These are phyloP conservation scores for Trichoderma asperellum DNA, from an alignment of 2,329 filamentous ascomycete species.

Conservation along the genomic window DNA sequence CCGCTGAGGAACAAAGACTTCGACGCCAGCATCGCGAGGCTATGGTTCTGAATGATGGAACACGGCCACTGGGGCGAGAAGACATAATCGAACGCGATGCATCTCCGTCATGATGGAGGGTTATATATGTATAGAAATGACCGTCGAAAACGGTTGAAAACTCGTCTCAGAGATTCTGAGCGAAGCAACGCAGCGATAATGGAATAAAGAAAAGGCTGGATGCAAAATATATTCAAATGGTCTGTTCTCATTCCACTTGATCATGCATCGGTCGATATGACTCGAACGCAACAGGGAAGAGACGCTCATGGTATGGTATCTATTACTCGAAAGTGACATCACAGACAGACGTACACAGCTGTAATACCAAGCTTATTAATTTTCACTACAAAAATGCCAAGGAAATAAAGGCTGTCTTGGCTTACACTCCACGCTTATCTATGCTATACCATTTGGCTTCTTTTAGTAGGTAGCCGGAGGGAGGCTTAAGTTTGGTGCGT, in stretches of 20 bases:
- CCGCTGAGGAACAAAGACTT: slow-evolving; percentile 70
- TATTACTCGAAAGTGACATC: not conserved
- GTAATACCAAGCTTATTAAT: not conserved
- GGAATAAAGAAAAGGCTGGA: not conserved
- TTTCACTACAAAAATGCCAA: not conserved
- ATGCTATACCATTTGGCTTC: not conserved
- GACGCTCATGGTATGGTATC: not conserved
- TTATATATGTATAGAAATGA: not conserved
- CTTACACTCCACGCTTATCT: not conserved
- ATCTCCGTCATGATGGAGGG: slow-evolving; percentile 6
- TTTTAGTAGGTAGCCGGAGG: not conserved
- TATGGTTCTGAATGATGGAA: slow-evolving; percentile 90
- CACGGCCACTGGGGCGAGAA: slow-evolving; percentile 68
- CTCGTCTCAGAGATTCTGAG: not conserved
- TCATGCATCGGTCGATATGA: not conserved
- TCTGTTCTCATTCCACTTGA: not conserved
- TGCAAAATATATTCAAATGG: not conserved
- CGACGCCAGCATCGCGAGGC: slow-evolving; percentile 80
- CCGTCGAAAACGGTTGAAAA: not conserved
- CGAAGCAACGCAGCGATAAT: not conserved
- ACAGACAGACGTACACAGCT: not conserved
- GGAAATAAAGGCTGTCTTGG: not conserved
- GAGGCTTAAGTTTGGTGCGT: not conserved
- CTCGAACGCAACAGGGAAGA: not conserved
- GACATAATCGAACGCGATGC: slow-evolving; percentile 71